These are phyloP conservation scores for Mycena venus DNA, from an alignment of 768 basidiomycete species.

Conservation along the genomic window DNA sequence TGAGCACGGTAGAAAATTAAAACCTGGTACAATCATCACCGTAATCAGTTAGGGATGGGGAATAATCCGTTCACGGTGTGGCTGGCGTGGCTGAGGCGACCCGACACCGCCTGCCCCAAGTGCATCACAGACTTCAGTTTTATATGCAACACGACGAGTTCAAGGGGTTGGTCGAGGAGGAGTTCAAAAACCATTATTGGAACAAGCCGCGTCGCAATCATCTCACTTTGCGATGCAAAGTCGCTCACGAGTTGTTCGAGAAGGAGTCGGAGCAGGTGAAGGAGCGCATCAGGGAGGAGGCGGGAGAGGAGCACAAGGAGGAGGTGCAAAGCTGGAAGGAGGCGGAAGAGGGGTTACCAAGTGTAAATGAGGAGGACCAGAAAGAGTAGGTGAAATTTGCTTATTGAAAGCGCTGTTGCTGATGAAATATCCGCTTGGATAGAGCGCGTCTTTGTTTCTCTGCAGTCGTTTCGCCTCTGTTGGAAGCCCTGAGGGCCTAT, in stretches of 20 bases:
- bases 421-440: too few relatives aligned
- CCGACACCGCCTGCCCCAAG: too few relatives aligned
- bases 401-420: neutral
- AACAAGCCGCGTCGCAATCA: neutral
- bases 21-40: too few relatives aligned
- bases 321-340: neutral
- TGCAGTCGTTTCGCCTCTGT: neutral
- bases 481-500: neutral
- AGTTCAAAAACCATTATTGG: neutral
- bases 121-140: too few relatives aligned
- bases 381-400: neutral
- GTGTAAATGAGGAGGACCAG: neutral
- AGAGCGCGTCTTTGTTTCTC: neutral
- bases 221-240: neutral
- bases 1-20: too few relatives aligned
- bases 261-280: neutral
- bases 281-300: neutral
- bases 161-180: neutral
- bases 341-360: neutral
- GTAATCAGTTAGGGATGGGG: too few relatives aligned
- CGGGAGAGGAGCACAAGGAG: neutral
- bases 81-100: too few relatives aligned
- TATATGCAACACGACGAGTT: neutral
- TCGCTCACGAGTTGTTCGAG: neutral
- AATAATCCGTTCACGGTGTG: too few relatives aligned